Base-by-base conservation (phyloP, 306 rosid genomes). In the Psophocarpus tetragonolobus region DNA sequence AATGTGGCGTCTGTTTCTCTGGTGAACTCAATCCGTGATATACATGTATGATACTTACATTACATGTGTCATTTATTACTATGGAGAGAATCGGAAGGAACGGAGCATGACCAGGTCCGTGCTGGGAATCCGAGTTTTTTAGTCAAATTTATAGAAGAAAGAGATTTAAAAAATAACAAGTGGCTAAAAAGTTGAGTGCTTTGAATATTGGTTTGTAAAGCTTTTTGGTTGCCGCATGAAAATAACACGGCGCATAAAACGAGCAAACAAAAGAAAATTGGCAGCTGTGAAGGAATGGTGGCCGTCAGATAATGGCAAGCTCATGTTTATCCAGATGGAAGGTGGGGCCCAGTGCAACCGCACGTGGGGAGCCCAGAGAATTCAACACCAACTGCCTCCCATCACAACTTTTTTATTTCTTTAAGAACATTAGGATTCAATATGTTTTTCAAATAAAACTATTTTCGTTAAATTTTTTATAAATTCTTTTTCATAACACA, bases 331-430 rank as follows among this genome's bases (percentile, higher is more conserved):
- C 65, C n/a, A 77, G 57, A 78, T 36, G 71, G 68, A 45, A 29
- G 30, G 81, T 61, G 80, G 89, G 86, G 62, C 56, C 83, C 64
- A 24, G 1, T 1, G 23, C 24, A 53, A 62, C 57, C 80, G 82
- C 88, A 88, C 91, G 89, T 81, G 88, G 84, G 91, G 27, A 63
- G 77, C 53, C 23, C 54, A 81, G 73, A n/a, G n/a, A n/a, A n/a
- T n/a, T n/a, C n/a, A n/a, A n/a, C n/a, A n/a, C n/a, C n/a, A n/a
- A n/a, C n/a, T n/a, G n/a, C n/a, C n/a, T n/a, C n/a, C n/a, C n/a
- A n/a, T n/a, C n/a, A n/a, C n/a, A n/a, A n/a, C n/a, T n/a, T n/a
- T n/a, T n/a, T n/a, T n/a, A n/a, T n/a, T n/a, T n/a, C n/a, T n/a
- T n/a, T n/a, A n/a, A n/a, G n/a, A n/a, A n/a, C n/a, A n/a, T n/a